A percentile compares a stretch with the other conserved stretches of the same genome.
These are phyloP conservation scores for Emericellopsis cladophorae DNA, from an alignment of 2,329 filamentous ascomycete genomes.

Conservation along the genomic window DNA sequence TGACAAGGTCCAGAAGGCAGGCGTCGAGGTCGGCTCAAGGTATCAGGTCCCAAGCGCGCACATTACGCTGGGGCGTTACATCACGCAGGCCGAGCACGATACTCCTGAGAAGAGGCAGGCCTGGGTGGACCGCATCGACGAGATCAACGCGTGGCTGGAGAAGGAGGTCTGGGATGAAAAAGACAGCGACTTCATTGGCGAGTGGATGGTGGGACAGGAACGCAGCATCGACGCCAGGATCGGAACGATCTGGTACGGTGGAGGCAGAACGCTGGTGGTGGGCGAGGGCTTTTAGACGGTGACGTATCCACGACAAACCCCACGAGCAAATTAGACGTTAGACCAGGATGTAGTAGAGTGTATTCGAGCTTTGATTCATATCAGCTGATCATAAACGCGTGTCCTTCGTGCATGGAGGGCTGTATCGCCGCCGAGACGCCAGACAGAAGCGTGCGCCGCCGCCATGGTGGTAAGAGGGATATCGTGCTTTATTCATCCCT, in stretches of 20 bases:
- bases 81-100: conserved; percentile 52
- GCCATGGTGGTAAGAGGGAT: neutral
- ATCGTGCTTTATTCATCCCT: conserved; percentile 17
- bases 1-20: conserved; percentile 42
- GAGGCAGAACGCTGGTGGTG: conserved; percentile 54
- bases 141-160: conserved; percentile 65
- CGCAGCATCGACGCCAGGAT: conserved; percentile 64
- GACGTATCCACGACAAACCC: neutral
- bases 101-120: conserved; percentile 41
- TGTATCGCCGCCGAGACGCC: neutral
- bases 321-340: neutral
- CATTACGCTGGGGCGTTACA: conserved; percentile 74
- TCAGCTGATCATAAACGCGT: too few relatives aligned
- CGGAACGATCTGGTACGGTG: conserved; percentile 79
- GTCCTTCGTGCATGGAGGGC: too few relatives aligned
- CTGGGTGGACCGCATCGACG: conserved; percentile 62
- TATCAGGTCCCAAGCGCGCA: conserved; percentile 87
- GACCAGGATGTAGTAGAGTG: neutral
- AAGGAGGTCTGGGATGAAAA: conserved; percentile 53
- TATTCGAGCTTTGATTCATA: neutral
- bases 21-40: conserved; percentile 60
- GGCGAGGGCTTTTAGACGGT: conserved; percentile 45
- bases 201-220: conserved; percentile 84
- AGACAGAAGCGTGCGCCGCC: neutral
- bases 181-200: conserved; percentile 36